phyloP scores from a whole-genome alignment of 495 filamentous ascomycete species.

The Oidiodendron maius region DNA sequence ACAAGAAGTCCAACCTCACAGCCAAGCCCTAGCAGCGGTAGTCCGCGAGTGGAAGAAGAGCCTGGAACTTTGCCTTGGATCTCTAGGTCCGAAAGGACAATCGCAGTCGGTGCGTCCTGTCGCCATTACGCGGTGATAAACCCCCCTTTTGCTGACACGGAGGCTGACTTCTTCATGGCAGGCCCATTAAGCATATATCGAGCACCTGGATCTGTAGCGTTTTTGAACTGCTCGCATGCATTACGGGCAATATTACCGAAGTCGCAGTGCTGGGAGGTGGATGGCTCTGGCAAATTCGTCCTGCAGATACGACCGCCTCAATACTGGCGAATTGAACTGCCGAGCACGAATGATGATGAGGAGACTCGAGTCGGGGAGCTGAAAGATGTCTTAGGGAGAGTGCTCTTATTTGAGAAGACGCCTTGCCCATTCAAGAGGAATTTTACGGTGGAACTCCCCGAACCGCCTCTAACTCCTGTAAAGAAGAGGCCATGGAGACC shows the following conservation, averaged over 20 bases:
- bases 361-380: slow-evolving; percentile 52
- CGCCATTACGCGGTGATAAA: not conserved
- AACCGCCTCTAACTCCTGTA: slow-evolving; percentile 56
- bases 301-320: slow-evolving; percentile 70
- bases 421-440: slow-evolving; percentile 76
- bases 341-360: slow-evolving; percentile 55
- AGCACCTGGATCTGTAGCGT: slow-evolving; percentile 73
- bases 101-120: slow-evolving; percentile 59
- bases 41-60: slow-evolving; percentile 25
- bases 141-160: not conserved
- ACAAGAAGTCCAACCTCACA: slow-evolving; percentile 42
- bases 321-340: slow-evolving; percentile 87
- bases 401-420: slow-evolving; percentile 81
- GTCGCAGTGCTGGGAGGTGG: slow-evolving; percentile 89
- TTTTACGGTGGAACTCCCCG: slow-evolving; percentile 71
- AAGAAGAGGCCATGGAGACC: slow-evolving; percentile 68
- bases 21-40: slow-evolving; percentile 23
- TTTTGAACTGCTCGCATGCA: slow-evolving; percentile 73
- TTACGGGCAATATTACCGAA: slow-evolving; percentile 81
- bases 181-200: slow-evolving; percentile 76
- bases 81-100: slow-evolving; percentile 70
- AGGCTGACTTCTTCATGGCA: slow-evolving; percentile 21
- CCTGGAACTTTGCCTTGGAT: slow-evolving; percentile 65
- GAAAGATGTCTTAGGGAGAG: slow-evolving; percentile 59
- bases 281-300: slow-evolving; percentile 67